These are phyloP conservation scores for Aspergillus ruber DNA, from an alignment of 2,329 filamentous ascomycete genomes.

Conservation along the genomic window DNA sequence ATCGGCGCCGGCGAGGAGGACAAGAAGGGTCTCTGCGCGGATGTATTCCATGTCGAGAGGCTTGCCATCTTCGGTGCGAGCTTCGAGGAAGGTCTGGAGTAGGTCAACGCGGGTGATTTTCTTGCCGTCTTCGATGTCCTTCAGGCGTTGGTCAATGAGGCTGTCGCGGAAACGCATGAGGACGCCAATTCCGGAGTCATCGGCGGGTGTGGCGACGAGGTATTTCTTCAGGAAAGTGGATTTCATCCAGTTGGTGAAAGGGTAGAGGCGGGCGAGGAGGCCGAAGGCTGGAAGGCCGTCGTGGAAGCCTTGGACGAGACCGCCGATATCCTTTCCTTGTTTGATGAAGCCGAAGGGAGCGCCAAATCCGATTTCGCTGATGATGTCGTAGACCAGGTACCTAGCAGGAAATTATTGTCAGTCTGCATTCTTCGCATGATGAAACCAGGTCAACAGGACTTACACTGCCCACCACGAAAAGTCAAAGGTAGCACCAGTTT, in stretches of 20 bases:
- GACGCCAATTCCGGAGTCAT: constrained; percentile 50
- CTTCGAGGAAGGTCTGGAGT: constrained; percentile 46
- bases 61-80: constrained; percentile 40
- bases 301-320: constrained; percentile 51
- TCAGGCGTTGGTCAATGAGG: constrained; percentile 44
- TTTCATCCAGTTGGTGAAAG: constrained; percentile 52
- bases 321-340: constrained; percentile 46
- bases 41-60: constrained; percentile 47
- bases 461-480: constrained; percentile 51
- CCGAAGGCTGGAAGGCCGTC: constrained; percentile 48
- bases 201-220: constrained; percentile 48
- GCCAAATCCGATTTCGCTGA: constrained; percentile 52
- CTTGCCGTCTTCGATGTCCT: constrained; percentile 44
- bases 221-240: constrained; percentile 48
- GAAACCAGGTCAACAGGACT: constrained; percentile 4
- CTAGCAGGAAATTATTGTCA: neutral
- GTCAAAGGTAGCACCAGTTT: constrained; percentile 44
- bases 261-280: constrained; percentile 47
- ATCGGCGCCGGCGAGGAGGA: constrained; percentile 48
- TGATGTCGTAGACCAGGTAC: constrained; percentile 51
- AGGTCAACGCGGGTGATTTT: constrained; percentile 44
- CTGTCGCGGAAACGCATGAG: constrained; percentile 54
- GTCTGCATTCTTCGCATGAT: neutral
- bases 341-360: constrained; percentile 52
- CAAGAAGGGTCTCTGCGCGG: constrained; percentile 48